Percentiles rank a stretch among this genome's conserved stretches.
Conservation (phyloP, 305 asterid genomes). For the Fraxinus sp. region DNA sequence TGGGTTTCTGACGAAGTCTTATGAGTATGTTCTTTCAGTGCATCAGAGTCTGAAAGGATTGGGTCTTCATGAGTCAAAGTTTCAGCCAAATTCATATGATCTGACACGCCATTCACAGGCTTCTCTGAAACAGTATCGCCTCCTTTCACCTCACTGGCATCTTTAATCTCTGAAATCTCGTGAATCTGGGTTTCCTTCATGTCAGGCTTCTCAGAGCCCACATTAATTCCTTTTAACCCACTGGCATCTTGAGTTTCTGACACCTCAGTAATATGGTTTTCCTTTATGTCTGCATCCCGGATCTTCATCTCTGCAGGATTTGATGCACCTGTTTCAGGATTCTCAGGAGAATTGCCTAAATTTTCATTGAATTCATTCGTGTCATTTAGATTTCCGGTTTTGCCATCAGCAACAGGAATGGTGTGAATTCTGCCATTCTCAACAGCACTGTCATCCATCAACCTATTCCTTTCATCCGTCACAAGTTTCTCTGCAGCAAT, state of each 20-base stretch:
- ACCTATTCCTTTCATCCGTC: slow-evolving; percentile 33
- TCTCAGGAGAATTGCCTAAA: slow-evolving; percentile 25
- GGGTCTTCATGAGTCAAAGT: slow-evolving; percentile 21
- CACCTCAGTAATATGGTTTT: slow-evolving; percentile 25
- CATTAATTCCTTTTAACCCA: slow-evolving; percentile 24
- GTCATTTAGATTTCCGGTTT: slow-evolving; percentile 30
- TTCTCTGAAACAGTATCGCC: slow-evolving; percentile 20
- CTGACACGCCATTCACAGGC: slow-evolving; percentile 31
- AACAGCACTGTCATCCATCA: slow-evolving; percentile 26
- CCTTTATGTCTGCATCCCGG: slow-evolving; percentile 28
- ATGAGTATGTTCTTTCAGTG: slow-evolving; percentile 24
- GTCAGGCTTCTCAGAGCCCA: slow-evolving; percentile 31
- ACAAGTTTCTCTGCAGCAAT: slow-evolving; percentile 24
- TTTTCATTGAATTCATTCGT: slow-evolving; percentile 33
- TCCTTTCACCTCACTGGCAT: slow-evolving; percentile 26
- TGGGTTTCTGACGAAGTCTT: slow-evolving; percentile 34
- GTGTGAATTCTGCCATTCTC: slow-evolving; percentile 33
- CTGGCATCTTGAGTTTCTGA: slow-evolving; percentile 22
- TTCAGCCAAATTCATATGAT: slow-evolving; percentile 12
- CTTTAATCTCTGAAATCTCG: slow-evolving; percentile 21
- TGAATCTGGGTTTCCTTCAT: background rate
- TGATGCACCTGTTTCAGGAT: slow-evolving; percentile 35
- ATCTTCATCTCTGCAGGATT: slow-evolving; percentile 29
- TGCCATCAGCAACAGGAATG: slow-evolving; percentile 26
- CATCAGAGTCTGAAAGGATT: slow-evolving; percentile 26